Conservation (phyloP, 345 rosid species). For the Acer yangbiense region DNA sequence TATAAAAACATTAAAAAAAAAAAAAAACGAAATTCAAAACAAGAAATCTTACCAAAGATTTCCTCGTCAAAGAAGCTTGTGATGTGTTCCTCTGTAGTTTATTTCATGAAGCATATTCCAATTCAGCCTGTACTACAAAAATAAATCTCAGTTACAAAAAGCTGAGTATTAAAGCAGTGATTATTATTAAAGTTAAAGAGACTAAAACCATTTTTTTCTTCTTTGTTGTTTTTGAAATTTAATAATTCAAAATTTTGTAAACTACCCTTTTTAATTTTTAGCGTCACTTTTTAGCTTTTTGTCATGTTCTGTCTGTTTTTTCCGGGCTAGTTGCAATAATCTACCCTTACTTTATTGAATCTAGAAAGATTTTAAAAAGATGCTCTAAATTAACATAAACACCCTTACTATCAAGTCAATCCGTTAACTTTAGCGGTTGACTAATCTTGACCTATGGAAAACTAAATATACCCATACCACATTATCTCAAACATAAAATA, state of each 20-base stretch:
- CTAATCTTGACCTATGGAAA: too few species aligned
- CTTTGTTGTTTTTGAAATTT: not conserved
- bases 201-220: not conserved
- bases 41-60: not conserved
- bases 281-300: not conserved
- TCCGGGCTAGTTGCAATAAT: too few species aligned
- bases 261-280: not conserved
- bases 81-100: not conserved
- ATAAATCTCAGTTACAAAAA: not conserved
- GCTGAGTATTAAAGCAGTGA: not conserved
- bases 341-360: too few species aligned
- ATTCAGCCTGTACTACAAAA: not conserved
- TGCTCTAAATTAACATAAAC: too few species aligned
- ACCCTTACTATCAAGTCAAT: too few species aligned
- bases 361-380: too few species aligned
- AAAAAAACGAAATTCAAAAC: not conserved
- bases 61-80: constrained; percentile 4
- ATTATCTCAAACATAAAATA: too few species aligned
- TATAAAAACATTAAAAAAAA: not conserved
- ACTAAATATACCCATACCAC: too few species aligned
- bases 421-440: too few species aligned
- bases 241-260: constrained; percentile 7
- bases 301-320: not conserved
- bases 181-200: not conserved
- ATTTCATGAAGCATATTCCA: not conserved